Percentiles rank a stretch among this genome's conserved stretches.
These are phyloP conservation scores for Ceratocystis colombiana DNA, from an alignment of 2,329 filamentous ascomycete species.

Conservation along the genomic window DNA sequence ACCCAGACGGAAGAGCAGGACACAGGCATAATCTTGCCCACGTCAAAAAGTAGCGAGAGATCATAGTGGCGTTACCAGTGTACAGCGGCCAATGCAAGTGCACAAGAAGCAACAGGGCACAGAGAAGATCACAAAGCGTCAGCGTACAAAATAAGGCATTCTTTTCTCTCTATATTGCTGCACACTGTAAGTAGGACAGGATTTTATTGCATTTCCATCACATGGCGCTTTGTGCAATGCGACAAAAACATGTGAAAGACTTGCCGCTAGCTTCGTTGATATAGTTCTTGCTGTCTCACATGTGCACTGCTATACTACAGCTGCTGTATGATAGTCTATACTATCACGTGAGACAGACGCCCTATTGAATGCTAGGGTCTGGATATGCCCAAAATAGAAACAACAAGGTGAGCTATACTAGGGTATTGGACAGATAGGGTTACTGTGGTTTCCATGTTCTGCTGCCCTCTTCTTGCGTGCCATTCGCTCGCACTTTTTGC, in stretches of 20 bases:
- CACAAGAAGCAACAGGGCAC: background rate
- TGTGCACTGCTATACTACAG: too few relatives aligned
- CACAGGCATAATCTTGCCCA: too few relatives aligned
- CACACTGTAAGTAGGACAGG: background rate
- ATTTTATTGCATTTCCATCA: slow-evolving; percentile 4
- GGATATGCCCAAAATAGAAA: background rate
- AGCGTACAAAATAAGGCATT: background rate
- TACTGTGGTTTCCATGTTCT: background rate
- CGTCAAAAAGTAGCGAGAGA: too few relatives aligned
- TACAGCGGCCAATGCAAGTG: background rate
- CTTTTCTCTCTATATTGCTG: background rate
- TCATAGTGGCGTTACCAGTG: background rate
- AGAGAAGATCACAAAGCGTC: too few relatives aligned
- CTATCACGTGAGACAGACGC: background rate
- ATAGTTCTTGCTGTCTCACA: too few relatives aligned
- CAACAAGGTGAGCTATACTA: background rate
- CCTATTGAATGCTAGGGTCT: background rate
- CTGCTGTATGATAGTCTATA: too few relatives aligned
- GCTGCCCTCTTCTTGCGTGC: background rate
- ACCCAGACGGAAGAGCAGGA: too few relatives aligned
- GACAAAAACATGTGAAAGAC: slow-evolving; percentile 3
- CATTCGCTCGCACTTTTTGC: too few relatives aligned
- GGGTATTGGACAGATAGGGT: background rate
- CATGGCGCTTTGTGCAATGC: slow-evolving; percentile 4
- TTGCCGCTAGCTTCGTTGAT: too few relatives aligned